These are phyloP conservation scores for Termitomyces sp. DNA, from an alignment of 768 basidiomycete species.

Conservation along the genomic window DNA sequence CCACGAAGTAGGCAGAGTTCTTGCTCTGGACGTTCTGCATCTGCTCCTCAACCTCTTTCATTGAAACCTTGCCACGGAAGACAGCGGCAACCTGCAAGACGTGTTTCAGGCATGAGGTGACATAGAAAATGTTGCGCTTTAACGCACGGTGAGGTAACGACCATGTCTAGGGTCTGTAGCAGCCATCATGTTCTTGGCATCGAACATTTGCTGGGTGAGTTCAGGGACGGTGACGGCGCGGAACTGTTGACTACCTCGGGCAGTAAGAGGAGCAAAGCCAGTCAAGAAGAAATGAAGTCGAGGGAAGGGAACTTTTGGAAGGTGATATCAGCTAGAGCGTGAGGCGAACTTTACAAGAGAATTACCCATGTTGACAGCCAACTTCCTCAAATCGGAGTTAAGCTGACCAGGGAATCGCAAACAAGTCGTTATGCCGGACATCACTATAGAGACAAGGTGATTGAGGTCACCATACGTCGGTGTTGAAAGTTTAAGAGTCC, in stretches of 20 bases:
- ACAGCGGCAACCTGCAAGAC: constrained; percentile 72
- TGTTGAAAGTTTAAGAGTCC: constrained; percentile 91
- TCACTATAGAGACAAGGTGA: constrained; percentile 95
- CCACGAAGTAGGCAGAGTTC: constrained; percentile 97
- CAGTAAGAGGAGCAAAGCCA: constrained; percentile 91
- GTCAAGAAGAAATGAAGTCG: constrained; percentile 99
- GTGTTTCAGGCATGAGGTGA: background rate
- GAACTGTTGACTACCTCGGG: constrained; percentile 91
- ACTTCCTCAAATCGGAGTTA: constrained; percentile 96
- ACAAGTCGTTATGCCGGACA: constrained; percentile 98
- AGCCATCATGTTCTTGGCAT: constrained; percentile 99
- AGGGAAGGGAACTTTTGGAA: constrained; percentile 85
- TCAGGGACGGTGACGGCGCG: constrained; percentile 97
- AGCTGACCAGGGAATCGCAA: constrained; percentile 99
- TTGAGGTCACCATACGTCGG: constrained; percentile 98
- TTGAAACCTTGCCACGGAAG: constrained; percentile 99
- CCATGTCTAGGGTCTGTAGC: constrained; percentile 96
- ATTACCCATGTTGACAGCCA: constrained; percentile 98
- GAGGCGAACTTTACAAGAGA: constrained; percentile 8
- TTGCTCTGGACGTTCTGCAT: constrained; percentile 98
- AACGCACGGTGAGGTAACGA: constrained; percentile 86
- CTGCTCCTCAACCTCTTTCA: constrained; percentile 99
- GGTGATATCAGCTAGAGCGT: background rate
- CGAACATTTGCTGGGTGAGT: constrained; percentile 99
- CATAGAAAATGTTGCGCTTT: background rate